A percentile compares a stretch with the other conserved stretches of the same genome.
phyloP scores from a whole-genome alignment of 2,329 filamentous ascomycete genomes.

The Talaromyces albobiverticillius region DNA sequence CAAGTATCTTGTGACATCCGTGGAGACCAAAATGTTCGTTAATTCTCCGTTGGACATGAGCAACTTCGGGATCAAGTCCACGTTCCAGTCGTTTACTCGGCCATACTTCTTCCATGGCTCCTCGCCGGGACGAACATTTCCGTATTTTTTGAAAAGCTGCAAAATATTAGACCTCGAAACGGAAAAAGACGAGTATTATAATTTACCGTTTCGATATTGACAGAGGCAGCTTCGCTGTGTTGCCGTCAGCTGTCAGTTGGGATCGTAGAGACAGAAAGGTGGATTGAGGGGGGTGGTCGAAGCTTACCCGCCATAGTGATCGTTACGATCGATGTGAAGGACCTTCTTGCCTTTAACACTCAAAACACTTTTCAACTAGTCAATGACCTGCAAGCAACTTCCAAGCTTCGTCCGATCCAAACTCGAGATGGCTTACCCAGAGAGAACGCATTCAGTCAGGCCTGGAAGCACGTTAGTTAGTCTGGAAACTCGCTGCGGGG shows the following conservation, averaged over 20 bases:
- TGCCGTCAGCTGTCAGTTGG: slow-evolving; percentile 27
- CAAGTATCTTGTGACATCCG: slow-evolving; percentile 83
- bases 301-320: slow-evolving; percentile 93
- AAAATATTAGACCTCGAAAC: slow-evolving; percentile 29
- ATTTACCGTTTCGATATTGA: slow-evolving; percentile 88
- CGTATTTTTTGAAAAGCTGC: slow-evolving; percentile 95
- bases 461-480: slow-evolving; percentile 54
- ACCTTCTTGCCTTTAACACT: slow-evolving; percentile 99
- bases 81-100: slow-evolving; percentile 97
- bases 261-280: slow-evolving; percentile 11
- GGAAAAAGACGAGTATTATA: neutral
- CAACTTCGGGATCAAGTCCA: slow-evolving; percentile 96
- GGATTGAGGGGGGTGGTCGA: slow-evolving; percentile 12
- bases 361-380: slow-evolving; percentile 63
- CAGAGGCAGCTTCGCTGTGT: slow-evolving; percentile 81
- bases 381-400: slow-evolving; percentile 18
- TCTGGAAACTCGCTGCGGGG: slow-evolving; percentile 24
- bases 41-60: slow-evolving; percentile 98
- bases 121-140: slow-evolving; percentile 72
- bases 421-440: slow-evolving; percentile 63
- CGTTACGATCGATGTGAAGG: slow-evolving; percentile 96
- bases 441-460: slow-evolving; percentile 97
- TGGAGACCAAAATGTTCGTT: slow-evolving; percentile 97
- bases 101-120: slow-evolving; percentile 99
- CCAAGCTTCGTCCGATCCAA: neutral